These are phyloP conservation scores for Agarophyton chilense DNA, from an alignment of 23 red algal species.

Conservation along the genomic window DNA sequence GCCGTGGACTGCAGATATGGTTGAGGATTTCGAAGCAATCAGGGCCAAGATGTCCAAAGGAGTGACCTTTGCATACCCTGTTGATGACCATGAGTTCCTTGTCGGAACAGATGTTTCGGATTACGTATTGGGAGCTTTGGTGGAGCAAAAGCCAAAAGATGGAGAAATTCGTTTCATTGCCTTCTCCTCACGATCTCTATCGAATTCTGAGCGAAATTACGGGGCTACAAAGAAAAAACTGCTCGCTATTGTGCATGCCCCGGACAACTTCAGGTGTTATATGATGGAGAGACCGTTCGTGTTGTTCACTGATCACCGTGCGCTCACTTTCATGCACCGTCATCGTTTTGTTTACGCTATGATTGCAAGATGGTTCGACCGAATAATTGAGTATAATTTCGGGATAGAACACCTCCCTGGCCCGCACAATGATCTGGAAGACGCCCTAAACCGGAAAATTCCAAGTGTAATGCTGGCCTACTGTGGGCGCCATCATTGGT, in stretches of 20 bases:
- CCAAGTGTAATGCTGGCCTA: too few species aligned
- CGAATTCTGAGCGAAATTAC: neutral
- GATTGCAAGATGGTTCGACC: conserved; percentile 5
- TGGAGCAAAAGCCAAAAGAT: neutral
- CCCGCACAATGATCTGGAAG: neutral
- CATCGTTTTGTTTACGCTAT: neutral
- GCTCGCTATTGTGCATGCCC: neutral
- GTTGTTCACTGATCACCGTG: conserved; percentile 1
- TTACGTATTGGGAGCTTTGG: neutral
- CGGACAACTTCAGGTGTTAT: conserved; percentile 2
- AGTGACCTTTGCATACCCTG: neutral
- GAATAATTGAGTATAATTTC: neutral
- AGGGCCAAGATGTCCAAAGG: neutral
- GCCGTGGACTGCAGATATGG: neutral
- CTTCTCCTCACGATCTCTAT: neutral
- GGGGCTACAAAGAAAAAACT: conserved; percentile 16
- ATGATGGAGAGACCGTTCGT: neutral
- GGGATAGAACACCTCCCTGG: neutral
- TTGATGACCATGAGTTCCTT: neutral
- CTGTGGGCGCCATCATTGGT: too few species aligned
- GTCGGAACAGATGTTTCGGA: neutral
- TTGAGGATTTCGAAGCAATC: neutral
- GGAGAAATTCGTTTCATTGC: neutral
- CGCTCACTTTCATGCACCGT: neutral
- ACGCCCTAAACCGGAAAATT: neutral